Conservation (phyloP, 129 eudicot genomes). For the Tagetes patula region DNA sequence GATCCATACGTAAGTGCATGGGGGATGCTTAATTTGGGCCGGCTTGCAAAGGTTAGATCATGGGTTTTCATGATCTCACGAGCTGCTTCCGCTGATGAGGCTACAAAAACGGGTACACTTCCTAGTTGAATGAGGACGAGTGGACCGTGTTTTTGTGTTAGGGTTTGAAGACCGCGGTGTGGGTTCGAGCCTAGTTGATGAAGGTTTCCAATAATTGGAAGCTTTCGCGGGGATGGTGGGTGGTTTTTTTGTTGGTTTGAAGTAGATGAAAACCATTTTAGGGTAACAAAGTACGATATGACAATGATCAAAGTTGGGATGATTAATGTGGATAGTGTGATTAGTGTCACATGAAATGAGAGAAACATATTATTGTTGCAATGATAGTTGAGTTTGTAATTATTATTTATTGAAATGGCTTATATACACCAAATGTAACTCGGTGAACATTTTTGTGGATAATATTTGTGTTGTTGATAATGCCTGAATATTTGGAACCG, state of each 20-base stretch:
- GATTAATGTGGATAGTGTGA: too few relatives aligned
- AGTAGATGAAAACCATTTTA: slow-evolving; percentile 17
- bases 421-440: too few relatives aligned
- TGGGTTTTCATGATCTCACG: slow-evolving; percentile 53
- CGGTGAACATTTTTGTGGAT: too few relatives aligned
- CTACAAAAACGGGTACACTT: slow-evolving; percentile 37
- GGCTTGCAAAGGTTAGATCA: slow-evolving; percentile 31
- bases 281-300: slow-evolving; percentile 4
- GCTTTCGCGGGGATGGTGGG: slow-evolving; percentile 48
- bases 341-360: too few relatives aligned
- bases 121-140: slow-evolving; percentile 43
- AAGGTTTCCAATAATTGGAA: slow-evolving; percentile 55
- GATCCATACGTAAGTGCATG: slow-evolving; percentile 27
- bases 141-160: slow-evolving; percentile 41
- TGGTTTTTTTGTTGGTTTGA: slow-evolving; percentile 11
- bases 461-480: too few relatives aligned
- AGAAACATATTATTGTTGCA: too few relatives aligned
- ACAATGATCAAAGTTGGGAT: not conserved
- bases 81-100: slow-evolving; percentile 45
- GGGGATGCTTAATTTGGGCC: slow-evolving; percentile 36
- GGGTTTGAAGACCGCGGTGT: slow-evolving; percentile 36
- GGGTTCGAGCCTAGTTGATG: slow-evolving; percentile 42
- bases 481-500: too few relatives aligned
- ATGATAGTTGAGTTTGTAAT: too few relatives aligned
- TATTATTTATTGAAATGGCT: too few relatives aligned